A percentile compares a stretch with the other conserved stretches of the same genome.
Evolutionary conservation across 2,329 filamentous ascomycete genomes (phyloP).

Genomic region (Trichophyton schoenleinii): DNA sequence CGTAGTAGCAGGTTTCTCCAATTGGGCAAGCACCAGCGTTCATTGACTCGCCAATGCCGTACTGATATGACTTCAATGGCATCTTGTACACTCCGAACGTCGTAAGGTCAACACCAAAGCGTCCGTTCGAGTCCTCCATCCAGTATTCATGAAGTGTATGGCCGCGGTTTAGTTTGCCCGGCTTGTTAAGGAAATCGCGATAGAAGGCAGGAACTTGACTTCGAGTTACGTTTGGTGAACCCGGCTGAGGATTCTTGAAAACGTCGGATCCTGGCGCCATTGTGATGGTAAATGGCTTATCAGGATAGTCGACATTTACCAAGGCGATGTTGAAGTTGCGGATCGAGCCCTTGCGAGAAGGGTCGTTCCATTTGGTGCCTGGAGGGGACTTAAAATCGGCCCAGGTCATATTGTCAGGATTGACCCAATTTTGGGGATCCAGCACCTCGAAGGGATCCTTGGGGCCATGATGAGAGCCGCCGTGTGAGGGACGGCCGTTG

Average conservation of each 20-base stretch:
- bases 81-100: slow-evolving; percentile 12
- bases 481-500: neutral
- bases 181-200: slow-evolving; percentile 14
- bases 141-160: slow-evolving; percentile 15
- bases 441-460: slow-evolving; percentile 13
- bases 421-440: slow-evolving; percentile 14
- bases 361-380: slow-evolving; percentile 13
- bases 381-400: slow-evolving; percentile 11
- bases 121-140: slow-evolving; percentile 14
- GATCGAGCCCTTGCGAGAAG: slow-evolving; percentile 10
- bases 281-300: slow-evolving; percentile 11
- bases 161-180: slow-evolving; percentile 10
- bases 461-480: neutral
- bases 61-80: slow-evolving; percentile 11
- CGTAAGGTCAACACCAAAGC: slow-evolving; percentile 13
- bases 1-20: slow-evolving; percentile 8
- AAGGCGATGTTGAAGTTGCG: slow-evolving; percentile 15
- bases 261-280: slow-evolving; percentile 7
- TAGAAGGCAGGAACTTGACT: slow-evolving; percentile 12
- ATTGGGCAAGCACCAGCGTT: slow-evolving; percentile 11
- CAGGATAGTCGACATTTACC: slow-evolving; percentile 12
- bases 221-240: slow-evolving; percentile 9
- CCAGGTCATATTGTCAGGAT: slow-evolving; percentile 15
- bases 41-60: slow-evolving; percentile 10
- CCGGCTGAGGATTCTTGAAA: slow-evolving; percentile 13